Percentiles rank a stretch among this genome's conserved stretches.
Conservation (phyloP, 305 asterid genomes). For the Plantago lanceolata region DNA sequence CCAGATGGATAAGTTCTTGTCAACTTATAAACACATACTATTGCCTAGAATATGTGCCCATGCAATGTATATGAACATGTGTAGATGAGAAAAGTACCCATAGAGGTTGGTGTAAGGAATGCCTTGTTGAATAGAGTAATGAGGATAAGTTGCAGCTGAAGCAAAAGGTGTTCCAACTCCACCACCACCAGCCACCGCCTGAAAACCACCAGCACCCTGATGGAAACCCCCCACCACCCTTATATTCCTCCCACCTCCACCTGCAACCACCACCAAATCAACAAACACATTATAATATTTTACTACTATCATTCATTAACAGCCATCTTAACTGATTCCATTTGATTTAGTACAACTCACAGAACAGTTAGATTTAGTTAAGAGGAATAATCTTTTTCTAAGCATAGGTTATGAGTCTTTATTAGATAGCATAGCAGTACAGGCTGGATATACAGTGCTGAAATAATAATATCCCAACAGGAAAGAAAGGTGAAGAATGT, state of each 20-base stretch:
- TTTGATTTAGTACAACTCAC: neutral
- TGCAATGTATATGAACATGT: neutral
- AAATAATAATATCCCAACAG: constrained; percentile 14
- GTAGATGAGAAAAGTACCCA: constrained; percentile 1
- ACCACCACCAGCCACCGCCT: constrained; percentile 43
- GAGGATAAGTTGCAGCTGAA: constrained; percentile 51
- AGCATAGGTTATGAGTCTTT: neutral
- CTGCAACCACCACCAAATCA: constrained; percentile 14
- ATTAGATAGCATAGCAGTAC: constrained; percentile 17
- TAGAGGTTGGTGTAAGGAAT: constrained; percentile 76
- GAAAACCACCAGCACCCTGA: constrained; percentile 49
- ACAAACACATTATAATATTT: neutral
- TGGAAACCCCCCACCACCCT: constrained; percentile 67
- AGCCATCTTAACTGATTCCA: neutral
- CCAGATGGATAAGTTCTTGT: no score
- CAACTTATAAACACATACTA: no score
- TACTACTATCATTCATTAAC: neutral
- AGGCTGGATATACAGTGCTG: constrained; percentile 21
- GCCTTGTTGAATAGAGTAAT: constrained; percentile 66
- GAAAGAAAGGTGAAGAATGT: constrained; percentile 16
- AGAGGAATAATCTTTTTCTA: neutral
- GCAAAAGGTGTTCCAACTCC: constrained; percentile 46
- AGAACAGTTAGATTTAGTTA: neutral
- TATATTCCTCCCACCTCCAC: constrained; percentile 59
- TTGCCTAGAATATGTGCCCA: no score